Base-by-base conservation (phyloP, 2,329 filamentous ascomycete species). In the Colletotrichum somersetense region DNA sequence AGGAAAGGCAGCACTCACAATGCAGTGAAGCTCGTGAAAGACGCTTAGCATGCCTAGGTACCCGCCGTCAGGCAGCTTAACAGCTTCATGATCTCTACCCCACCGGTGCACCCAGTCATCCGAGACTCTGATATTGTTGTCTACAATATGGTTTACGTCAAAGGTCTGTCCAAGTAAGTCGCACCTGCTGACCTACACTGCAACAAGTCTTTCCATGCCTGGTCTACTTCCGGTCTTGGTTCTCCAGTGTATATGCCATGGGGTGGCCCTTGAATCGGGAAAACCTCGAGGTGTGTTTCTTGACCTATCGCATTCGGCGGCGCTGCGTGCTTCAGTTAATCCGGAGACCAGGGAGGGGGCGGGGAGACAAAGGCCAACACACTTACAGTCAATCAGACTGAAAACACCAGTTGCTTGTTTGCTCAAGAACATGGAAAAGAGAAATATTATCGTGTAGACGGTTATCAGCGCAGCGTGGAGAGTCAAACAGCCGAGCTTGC, bases 41-140 rank as follows among this genome's bases (percentile, higher is more conserved):
- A 71, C 67, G 16, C 71, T 73, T 8, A 73, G 42, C 71, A 73
- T 73, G 16, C 71, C 71, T 5, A 71, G 67, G n/a, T 73, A 71
- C n/a, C 71, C 71, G 10, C 71, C 71, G 18, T 73, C 71, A 1
- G 71, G 71, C 14, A 73, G 62, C 18, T 67, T 73, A 1, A 73
- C 71, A 23, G 71, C 71, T 52, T 73, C 71, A 38, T 67, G 71
- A 6, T 73, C 44, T 11, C 71, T 40, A 18, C 66, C 71, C 71
- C 71, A 73, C 16, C 71, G 71, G 18, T 59, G 56, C 3, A 73
- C 71, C 71, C 71, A 73, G 6, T 62, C 67, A 0, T 73, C 67
- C 11, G 71, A 73, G 1, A 73, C 57, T 62, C 71, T 57, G 56
- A 73, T 71, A 14, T 73, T 73, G 40, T 73, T 73, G 16, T 73